A percentile compares a stretch with the other conserved stretches of the same genome.
These are phyloP conservation scores for Juglanconis sp. DNA, from an alignment of 2,329 filamentous ascomycete species.

Conservation along the genomic window DNA sequence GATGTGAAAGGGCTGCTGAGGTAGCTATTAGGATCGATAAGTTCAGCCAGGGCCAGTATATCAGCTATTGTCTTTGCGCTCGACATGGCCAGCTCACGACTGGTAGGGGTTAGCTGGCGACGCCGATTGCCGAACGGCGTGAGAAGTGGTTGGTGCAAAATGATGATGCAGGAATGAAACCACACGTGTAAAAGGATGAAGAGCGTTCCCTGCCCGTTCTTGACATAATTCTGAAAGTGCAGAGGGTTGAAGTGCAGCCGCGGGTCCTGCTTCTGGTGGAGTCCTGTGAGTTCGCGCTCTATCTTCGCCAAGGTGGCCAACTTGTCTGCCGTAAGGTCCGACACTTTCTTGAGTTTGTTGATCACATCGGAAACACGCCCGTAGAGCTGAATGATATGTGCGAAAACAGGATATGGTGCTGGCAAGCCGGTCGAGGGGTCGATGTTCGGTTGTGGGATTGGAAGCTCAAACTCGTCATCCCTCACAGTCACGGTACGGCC, in stretches of 20 bases:
- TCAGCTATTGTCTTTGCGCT: slow-evolving; percentile 90
- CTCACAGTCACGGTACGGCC: slow-evolving; percentile 79
- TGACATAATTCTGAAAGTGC: slow-evolving; percentile 84
- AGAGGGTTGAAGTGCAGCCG: slow-evolving; percentile 78
- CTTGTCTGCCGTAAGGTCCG: slow-evolving; percentile 72
- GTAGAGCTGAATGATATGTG: slow-evolving; percentile 82
- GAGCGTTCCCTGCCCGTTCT: slow-evolving; percentile 76
- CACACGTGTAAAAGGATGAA: slow-evolving; percentile 86
- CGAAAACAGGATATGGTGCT: slow-evolving; percentile 73
- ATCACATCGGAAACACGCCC: slow-evolving; percentile 80
- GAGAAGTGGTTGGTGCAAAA: slow-evolving; percentile 78
- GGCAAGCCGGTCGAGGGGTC: slow-evolving; percentile 66
- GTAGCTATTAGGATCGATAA: slow-evolving; percentile 82
- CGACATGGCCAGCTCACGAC: slow-evolving; percentile 78
- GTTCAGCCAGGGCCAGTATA: slow-evolving; percentile 79
- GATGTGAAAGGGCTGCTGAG: slow-evolving; percentile 86
- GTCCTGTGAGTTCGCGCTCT: slow-evolving; percentile 72
- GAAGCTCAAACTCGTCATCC: slow-evolving; percentile 80
- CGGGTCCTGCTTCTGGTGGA: slow-evolving; percentile 70
- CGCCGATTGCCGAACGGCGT: slow-evolving; percentile 68
- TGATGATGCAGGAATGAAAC: slow-evolving; percentile 83
- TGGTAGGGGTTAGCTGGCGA: slow-evolving; percentile 73
- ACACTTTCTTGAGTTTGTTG: slow-evolving; percentile 72
- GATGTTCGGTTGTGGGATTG: slow-evolving; percentile 53
- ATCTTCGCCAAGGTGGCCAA: slow-evolving; percentile 70